These are phyloP conservation scores for Wickerhamiella domercqiae DNA, from an alignment of 805 yeast genomes.

Conservation along the genomic window DNA sequence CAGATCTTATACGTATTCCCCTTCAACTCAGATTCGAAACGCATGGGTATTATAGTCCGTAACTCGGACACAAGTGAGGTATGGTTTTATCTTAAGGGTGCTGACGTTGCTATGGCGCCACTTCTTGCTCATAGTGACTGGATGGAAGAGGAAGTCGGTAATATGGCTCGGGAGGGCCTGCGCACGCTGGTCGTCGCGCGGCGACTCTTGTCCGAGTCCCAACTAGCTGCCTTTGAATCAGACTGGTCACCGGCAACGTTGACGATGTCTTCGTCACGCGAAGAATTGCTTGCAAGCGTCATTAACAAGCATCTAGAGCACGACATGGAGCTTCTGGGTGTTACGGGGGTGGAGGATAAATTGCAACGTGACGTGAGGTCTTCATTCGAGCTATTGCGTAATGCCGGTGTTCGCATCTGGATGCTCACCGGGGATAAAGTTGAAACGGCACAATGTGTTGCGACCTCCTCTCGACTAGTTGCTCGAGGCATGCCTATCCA, in stretches of 20 bases:
- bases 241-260: conserved; percentile 60
- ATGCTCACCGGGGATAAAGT: conserved; percentile 99
- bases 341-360: conserved; percentile 96
- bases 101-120: conserved; percentile 81
- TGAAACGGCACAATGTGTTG: conserved; percentile 95
- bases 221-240: conserved; percentile 46
- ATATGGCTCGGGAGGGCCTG: conserved; percentile 96
- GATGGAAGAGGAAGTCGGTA: conserved; percentile 94
- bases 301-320: conserved; percentile 58
- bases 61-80: conserved; percentile 45
- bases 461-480: conserved; percentile 86
- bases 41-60: conserved; percentile 83
- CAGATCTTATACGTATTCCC: conserved; percentile 79
- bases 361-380: conserved; percentile 83
- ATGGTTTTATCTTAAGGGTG: conserved; percentile 88
- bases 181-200: conserved; percentile 91
- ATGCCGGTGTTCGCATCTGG: conserved; percentile 97
- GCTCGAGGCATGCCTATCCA: conserved; percentile 90
- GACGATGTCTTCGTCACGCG: conserved; percentile 60
- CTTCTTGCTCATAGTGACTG: conserved; percentile 83
- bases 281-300: conserved; percentile 51
- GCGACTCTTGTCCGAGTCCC: conserved; percentile 41
- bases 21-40: conserved; percentile 83
- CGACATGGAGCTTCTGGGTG: conserved; percentile 72
- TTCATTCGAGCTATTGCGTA: conserved; percentile 78